Base-by-base conservation (phyloP, 2,329 filamentous ascomycete genomes). In the Trichoderma sp. region DNA sequence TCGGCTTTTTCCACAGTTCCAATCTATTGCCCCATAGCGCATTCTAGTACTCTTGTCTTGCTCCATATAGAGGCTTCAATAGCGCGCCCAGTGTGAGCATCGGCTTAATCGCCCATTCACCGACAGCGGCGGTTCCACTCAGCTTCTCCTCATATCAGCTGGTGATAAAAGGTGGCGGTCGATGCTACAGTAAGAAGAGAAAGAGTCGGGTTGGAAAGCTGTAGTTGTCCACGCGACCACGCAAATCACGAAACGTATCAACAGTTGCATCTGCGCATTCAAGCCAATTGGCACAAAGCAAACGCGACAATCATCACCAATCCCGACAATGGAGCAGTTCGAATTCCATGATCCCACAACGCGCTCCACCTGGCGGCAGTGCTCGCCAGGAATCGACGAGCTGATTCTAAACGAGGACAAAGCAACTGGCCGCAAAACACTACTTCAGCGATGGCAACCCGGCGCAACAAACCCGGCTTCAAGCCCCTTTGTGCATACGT, bases 371-470 rank as follows among this genome's bases (percentile, higher is more conserved):
- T 82, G 81, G 80, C 65, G 67, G 8, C 59, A 80, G 14, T 77
- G 84, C 38, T 81, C 81, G 6, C 78, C 82, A 27, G 81, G 81
- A 38, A 81, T 85, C 68, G 82, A 83, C 76, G 83, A 85, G 73
- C 78, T 85, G 75, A 56, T 82, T 2, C 78, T 85, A 50, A 85
- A 85, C 76, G 79, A 83, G 18, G 78, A 83, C 41, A 72, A 75
- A 3, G 45, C 77, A 31, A 80, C 79, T 50, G 80, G 80, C n/a
- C 79, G 81, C 45, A 79, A 77, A 73, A 84, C 75, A 21, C 81
- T 75, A 4, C 79, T 85, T 2, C 83, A 85, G 76, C 83, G 83
- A 77, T 85, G 82, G 81, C 80, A 83, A 35, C 81, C 83, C 6
- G 79, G 81, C 27, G 78, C 81, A 4, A 77, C 77, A 33, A 81